A percentile compares a stretch with the other conserved stretches of the same genome.
Evolutionary conservation across 352 stramenopile genomes (phyloP).

Genomic region (Nothophytophthora sp.): DNA sequence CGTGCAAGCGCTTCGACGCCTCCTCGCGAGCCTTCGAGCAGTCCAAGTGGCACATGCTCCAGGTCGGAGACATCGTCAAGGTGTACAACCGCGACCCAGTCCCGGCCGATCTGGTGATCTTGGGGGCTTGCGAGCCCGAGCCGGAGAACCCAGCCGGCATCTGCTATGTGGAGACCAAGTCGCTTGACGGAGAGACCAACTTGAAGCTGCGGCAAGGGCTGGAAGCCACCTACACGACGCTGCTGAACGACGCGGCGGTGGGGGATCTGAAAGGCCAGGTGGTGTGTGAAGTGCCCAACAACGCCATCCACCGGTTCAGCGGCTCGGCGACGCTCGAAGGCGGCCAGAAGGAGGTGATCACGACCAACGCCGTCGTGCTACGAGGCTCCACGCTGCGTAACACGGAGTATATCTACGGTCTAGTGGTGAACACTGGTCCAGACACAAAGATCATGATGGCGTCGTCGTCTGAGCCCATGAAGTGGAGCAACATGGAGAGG

Average conservation of each 20-base stretch:
- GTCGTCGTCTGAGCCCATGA: slow-evolving; percentile 72
- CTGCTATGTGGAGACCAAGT: slow-evolving; percentile 93
- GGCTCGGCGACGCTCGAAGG: slow-evolving; percentile 75
- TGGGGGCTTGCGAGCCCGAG: slow-evolving; percentile 80
- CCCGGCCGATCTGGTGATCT: slow-evolving; percentile 88
- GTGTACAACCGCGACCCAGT: slow-evolving; percentile 87
- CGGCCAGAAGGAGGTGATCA: slow-evolving; percentile 72
- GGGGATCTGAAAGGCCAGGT: slow-evolving; percentile 58
- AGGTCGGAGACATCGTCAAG: slow-evolving; percentile 91
- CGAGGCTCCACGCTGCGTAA: slow-evolving; percentile 90
- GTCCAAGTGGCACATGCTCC: slow-evolving; percentile 74
- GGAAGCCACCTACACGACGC: slow-evolving; percentile 69
- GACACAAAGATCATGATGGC: slow-evolving; percentile 93
- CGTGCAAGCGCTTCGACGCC: slow-evolving; percentile 47
- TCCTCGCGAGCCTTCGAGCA: slow-evolving; percentile 50
- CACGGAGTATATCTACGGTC: slow-evolving; percentile 90
- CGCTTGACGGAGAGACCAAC: slow-evolving; percentile 94
- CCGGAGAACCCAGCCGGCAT: slow-evolving; percentile 68
- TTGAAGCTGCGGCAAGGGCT: slow-evolving; percentile 89
- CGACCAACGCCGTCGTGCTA: slow-evolving; percentile 81
- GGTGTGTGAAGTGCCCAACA: slow-evolving; percentile 88
- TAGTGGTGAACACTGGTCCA: slow-evolving; percentile 92
- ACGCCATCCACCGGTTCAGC: slow-evolving; percentile 91
- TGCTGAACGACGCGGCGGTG: slow-evolving; percentile 55
- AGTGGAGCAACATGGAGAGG: slow-evolving; percentile 90